These are phyloP conservation scores for Termitomyces sp. DNA, from an alignment of 768 basidiomycete species.

Conservation along the genomic window DNA sequence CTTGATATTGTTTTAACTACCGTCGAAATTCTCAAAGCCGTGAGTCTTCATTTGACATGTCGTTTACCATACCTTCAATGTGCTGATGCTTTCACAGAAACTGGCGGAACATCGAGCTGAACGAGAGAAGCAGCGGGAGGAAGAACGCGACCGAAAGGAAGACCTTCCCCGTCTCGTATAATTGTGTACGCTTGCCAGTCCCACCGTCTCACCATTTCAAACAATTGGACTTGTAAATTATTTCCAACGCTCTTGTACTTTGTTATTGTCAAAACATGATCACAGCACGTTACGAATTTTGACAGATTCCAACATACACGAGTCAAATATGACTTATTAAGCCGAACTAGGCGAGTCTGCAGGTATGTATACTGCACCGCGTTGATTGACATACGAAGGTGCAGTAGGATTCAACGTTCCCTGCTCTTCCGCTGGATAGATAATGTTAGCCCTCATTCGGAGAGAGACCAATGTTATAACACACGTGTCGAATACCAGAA, in stretches of 20 bases:
- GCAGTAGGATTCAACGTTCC: conserved; percentile 18
- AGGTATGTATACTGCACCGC: conserved; percentile 8
- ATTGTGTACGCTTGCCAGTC: neutral
- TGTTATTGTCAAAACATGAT: neutral
- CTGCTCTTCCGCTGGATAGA: conserved; percentile 20
- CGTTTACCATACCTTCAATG: neutral
- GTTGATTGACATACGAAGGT: conserved; percentile 18
- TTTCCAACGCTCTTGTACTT: neutral
- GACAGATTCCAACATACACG: neutral
- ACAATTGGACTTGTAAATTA: neutral
- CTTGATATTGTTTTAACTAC: conserved; percentile 56
- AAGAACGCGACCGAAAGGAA: conserved; percentile 20
- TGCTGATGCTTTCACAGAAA: conserved; percentile 33
- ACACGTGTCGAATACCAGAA: conserved; percentile 84
- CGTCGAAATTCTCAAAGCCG: conserved; percentile 57
- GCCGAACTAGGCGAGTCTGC: neutral
- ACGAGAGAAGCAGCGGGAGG: conserved; percentile 37
- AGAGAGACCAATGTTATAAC: conserved; percentile 25
- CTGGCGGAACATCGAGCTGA: conserved; percentile 47
- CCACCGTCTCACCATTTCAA: neutral
- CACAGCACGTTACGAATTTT: neutral
- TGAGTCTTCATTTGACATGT: conserved; percentile 27
- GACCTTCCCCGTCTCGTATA: conserved; percentile 17
- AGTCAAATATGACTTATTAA: neutral
- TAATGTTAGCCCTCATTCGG: conserved; percentile 1